These are phyloP conservation scores for Chaetomidium leptoderma DNA, from an alignment of 495 filamentous ascomycete species.

Conservation along the genomic window DNA sequence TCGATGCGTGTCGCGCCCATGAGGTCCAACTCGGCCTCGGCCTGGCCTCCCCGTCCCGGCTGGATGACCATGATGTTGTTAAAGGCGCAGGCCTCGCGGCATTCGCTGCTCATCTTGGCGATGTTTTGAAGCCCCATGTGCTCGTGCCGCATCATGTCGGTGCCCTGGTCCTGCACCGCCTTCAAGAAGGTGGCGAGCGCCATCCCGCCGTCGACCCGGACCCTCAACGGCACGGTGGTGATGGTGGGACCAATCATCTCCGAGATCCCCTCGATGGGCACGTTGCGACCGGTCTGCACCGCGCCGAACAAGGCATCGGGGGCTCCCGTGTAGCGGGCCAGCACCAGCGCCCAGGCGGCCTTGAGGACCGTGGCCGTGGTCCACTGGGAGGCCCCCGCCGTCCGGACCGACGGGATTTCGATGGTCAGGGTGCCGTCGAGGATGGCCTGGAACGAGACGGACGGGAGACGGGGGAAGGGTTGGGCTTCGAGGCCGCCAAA, in stretches of 20 bases:
- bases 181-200: slow-evolving; percentile 15
- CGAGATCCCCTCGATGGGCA: slow-evolving; percentile 42
- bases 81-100: slow-evolving; percentile 36
- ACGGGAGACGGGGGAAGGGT: background rate
- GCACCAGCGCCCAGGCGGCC: slow-evolving; percentile 42
- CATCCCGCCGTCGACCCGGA: slow-evolving; percentile 15
- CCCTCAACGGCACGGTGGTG: slow-evolving; percentile 54
- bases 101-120: slow-evolving; percentile 26
- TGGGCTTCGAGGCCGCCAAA: background rate
- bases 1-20: no score
- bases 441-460: background rate
- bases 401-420: background rate
- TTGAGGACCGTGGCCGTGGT: slow-evolving; percentile 31
- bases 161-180: slow-evolving; percentile 33
- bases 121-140: slow-evolving; percentile 46
- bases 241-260: slow-evolving; percentile 51
- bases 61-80: slow-evolving; percentile 41
- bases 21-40: no score
- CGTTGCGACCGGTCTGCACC: slow-evolving; percentile 43
- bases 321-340: slow-evolving; percentile 35
- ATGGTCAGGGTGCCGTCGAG: background rate
- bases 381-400: background rate
- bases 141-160: slow-evolving; percentile 40
- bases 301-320: slow-evolving; percentile 43
- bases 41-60: no score